These are phyloP conservation scores for Xylaria multiplex DNA, from an alignment of 2,329 filamentous ascomycete species.

Conservation along the genomic window DNA sequence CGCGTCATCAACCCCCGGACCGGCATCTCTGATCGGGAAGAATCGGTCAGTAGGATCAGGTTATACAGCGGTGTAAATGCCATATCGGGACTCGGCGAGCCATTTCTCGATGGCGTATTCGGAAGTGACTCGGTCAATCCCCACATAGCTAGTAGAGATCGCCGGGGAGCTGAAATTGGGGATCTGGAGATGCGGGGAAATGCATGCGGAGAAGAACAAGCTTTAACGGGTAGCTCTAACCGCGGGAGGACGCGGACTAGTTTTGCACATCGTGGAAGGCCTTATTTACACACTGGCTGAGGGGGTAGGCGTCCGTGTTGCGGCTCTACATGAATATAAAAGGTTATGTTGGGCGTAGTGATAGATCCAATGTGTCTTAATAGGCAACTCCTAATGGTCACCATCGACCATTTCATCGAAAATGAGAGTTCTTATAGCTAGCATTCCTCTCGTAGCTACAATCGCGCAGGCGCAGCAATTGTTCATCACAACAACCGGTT, in stretches of 20 bases:
- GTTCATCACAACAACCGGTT: constrained; percentile 1
- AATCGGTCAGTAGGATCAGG: too few relatives aligned
- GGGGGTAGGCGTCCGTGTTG: background rate
- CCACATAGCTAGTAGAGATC: too few relatives aligned
- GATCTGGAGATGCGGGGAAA: constrained; percentile 1
- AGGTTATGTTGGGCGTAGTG: background rate
- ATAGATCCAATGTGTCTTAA: background rate
- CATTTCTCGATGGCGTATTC: too few relatives aligned
- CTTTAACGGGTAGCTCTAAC: background rate
- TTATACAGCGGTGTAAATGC: too few relatives aligned
- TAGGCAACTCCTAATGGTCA: background rate
- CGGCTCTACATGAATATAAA: background rate
- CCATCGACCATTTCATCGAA: background rate
- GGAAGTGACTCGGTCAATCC: too few relatives aligned
- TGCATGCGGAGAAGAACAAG: background rate
- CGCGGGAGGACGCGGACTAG: background rate
- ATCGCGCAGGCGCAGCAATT: constrained; percentile 3
- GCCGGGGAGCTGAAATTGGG: background rate
- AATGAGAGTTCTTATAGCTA: background rate
- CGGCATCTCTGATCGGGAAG: too few relatives aligned
- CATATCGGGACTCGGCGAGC: too few relatives aligned
- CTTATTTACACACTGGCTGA: background rate
- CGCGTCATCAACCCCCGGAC: too few relatives aligned
- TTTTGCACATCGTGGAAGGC: background rate
- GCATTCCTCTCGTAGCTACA: background rate